Evolutionary conservation across 495 filamentous ascomycete genomes (phyloP), one percentile per base, ranked within the genome.

Genomic region (Talaromyces trachyspermus): DNA sequence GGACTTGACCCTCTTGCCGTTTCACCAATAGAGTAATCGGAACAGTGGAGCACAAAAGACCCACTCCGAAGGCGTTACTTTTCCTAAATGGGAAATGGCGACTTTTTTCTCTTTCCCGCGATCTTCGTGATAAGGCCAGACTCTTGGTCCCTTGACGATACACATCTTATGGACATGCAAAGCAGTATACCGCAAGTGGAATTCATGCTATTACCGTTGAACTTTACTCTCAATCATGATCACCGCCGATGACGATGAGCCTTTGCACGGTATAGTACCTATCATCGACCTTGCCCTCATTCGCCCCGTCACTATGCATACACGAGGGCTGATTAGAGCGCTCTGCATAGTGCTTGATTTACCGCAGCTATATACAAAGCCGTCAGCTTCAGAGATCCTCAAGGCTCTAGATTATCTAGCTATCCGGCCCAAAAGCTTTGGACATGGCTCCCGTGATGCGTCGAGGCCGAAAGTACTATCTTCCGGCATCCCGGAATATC

Each of bases 401-500:
- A 60, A 63, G 29, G 56, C 67, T 11, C 59, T 80, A 11, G 56
- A 69, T 17, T 49, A 68, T 7, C 54, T 79, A n/a, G 55, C 63
- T 20, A 47, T 75, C 29, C 56, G 68, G 49, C 74, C 75, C 15
- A 61, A 57, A 20, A 52, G 43, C 30, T 70, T 69, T 42, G 60
- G 58, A 14, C 55, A 50, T 42, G 65, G 49, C 40, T 49, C 52
- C 15, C 50, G 53, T 11, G 65, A 67, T 42, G 55, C 52, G 33
- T 57, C 51, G 32, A 70, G 65, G 44, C 50, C 42, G 14, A 59
- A 53, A 17, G 62, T 72, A 15, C 59, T 68, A 8, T 59, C 70
- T 19, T 50, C 64, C 2, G 71, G 70, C 10, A 54, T 68, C 54
- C 70, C 61, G 50, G 71, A 59, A 19, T 95, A 92, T 58, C 70